Conservation (phyloP, 2,329 filamentous ascomycete species). For the Podosphaera xanthii region DNA sequence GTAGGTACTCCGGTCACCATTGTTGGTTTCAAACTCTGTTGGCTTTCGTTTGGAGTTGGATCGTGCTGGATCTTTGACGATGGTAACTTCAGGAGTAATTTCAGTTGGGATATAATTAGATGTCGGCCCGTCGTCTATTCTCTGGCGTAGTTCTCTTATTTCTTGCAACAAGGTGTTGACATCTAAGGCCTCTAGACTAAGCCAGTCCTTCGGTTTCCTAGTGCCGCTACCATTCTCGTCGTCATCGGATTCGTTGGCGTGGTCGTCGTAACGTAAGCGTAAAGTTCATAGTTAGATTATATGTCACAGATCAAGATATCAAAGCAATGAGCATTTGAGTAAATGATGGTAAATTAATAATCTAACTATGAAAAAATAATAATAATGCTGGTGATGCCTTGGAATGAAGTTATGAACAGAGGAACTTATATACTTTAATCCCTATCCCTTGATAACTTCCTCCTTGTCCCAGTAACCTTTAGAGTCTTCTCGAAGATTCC, state of each 20-base stretch:
- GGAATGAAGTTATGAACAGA: too few relatives aligned
- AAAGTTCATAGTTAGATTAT: background rate
- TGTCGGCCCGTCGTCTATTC: background rate
- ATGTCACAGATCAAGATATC: background rate
- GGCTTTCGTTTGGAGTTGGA: background rate
- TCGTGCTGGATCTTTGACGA: background rate
- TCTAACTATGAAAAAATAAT: too few relatives aligned
- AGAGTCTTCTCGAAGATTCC: too few relatives aligned
- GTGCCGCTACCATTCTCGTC: too few relatives aligned
- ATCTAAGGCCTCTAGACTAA: background rate
- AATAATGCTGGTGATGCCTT: too few relatives aligned
- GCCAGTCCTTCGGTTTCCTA: too few relatives aligned
- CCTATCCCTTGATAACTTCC: too few relatives aligned
- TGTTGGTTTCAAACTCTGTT: background rate
- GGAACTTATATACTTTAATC: too few relatives aligned
- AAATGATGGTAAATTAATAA: background rate
- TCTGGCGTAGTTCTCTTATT: background rate
- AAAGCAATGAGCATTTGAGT: background rate
- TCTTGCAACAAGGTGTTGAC: background rate
- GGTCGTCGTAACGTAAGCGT: background rate
- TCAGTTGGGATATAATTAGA: background rate
- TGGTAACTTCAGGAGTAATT: background rate
- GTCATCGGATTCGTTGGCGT: too few relatives aligned
- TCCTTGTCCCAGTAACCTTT: too few relatives aligned
- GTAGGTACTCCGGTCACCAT: background rate